A percentile compares a stretch with the other conserved stretches of the same genome.
Evolutionary conservation across 1,284 basidiomycete genomes (phyloP).

Genomic region (Phellopilus nigrolimitatus): DNA sequence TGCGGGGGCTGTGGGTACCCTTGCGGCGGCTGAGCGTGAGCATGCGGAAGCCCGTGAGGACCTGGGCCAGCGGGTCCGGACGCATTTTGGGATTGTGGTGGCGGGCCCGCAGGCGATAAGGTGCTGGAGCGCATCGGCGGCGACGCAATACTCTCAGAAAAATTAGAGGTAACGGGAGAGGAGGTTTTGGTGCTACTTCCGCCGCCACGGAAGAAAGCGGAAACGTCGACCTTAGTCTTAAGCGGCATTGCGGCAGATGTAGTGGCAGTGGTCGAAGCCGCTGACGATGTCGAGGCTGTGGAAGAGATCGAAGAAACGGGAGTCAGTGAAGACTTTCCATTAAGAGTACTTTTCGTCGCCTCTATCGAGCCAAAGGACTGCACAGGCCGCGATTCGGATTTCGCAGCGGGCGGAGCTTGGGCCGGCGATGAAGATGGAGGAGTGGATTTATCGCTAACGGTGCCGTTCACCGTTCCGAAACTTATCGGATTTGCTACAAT

Average conservation of each 20-base stretch:
- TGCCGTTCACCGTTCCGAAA: conserved; percentile 72
- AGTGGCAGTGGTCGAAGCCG: conserved; percentile 28
- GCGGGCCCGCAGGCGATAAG: conserved; percentile 24
- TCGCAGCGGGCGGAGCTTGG: conserved; percentile 40
- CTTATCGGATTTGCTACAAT: conserved; percentile 57
- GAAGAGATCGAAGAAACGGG: conserved; percentile 32
- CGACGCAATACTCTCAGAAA: conserved; percentile 37
- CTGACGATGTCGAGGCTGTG: conserved; percentile 29
- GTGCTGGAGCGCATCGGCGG: conserved; percentile 29
- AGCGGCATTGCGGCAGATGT: conserved; percentile 23
- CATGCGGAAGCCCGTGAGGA: conserved; percentile 10
- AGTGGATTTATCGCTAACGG: conserved; percentile 39
- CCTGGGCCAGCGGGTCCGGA: conserved; percentile 13
- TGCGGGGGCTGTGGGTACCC: conserved; percentile 17
- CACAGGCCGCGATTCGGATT: conserved; percentile 19
- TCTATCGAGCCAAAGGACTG: conserved; percentile 25
- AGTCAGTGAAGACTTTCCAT: conserved; percentile 32
- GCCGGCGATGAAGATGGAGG: conserved; percentile 69
- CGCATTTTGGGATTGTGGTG: conserved; percentile 31
- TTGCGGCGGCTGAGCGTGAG: neutral
- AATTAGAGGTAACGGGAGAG: conserved; percentile 32
- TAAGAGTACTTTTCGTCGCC: conserved; percentile 28
- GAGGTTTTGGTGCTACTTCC: conserved; percentile 37
- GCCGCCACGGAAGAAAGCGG: conserved; percentile 60
- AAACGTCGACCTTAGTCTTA: conserved; percentile 52